These are phyloP conservation scores for Coleophoma cylindrospora DNA, from an alignment of 2,329 filamentous ascomycete genomes.

Conservation along the genomic window DNA sequence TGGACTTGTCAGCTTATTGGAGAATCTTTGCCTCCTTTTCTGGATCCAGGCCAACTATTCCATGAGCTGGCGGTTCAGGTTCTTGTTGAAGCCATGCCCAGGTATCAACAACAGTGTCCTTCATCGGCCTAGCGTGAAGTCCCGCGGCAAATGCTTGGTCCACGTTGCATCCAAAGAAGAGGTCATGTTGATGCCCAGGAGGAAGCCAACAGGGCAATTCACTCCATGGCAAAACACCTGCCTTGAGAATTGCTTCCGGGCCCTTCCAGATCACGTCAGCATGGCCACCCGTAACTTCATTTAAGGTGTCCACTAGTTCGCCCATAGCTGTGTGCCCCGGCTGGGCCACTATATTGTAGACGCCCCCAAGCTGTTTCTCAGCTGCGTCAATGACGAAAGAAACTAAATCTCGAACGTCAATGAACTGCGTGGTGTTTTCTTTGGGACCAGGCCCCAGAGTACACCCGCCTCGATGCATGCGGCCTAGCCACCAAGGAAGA, in stretches of 20 bases:
- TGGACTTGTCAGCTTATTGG: no score
- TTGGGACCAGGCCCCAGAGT: constrained; percentile 5
- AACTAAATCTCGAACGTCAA: neutral
- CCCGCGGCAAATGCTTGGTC: neutral
- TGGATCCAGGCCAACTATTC: neutral
- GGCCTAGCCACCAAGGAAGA: constrained; percentile 7
- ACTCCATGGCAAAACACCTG: neutral
- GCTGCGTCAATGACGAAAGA: neutral
- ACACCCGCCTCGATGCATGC: constrained; percentile 2
- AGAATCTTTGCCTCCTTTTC: neutral
- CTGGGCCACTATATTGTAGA: neutral
- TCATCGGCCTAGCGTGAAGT: neutral
- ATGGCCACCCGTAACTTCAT: neutral
- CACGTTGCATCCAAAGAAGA: neutral
- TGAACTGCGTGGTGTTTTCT: constrained; percentile 1
- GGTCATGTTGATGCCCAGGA: neutral
- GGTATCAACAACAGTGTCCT: neutral
- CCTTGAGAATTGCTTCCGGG: neutral
- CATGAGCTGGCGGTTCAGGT: neutral
- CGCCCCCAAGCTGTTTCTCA: neutral
- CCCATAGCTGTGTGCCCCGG: neutral
- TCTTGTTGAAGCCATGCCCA: neutral
- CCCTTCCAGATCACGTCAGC: neutral
- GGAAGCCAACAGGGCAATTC: neutral
- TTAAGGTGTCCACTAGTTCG: neutral